Conservation (phyloP, 768 basidiomycete genomes). For the Lentinula lateritia region DNA sequence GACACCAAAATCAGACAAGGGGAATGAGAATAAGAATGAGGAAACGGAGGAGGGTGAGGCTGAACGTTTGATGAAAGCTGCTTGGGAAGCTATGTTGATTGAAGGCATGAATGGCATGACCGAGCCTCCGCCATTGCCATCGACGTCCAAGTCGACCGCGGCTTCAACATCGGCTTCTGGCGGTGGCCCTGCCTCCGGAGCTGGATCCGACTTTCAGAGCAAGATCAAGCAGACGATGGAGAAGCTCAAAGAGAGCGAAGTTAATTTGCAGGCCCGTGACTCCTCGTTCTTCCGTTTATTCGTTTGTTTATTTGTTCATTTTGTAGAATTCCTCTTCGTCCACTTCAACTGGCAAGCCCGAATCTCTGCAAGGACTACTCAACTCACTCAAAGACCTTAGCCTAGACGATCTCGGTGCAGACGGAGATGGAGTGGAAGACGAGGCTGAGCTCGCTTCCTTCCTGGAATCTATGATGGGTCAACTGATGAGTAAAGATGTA, state of each 20-base stretch:
- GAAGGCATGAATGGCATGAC: constrained; percentile 49
- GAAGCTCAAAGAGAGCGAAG: constrained; percentile 66
- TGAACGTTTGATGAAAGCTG: constrained; percentile 42
- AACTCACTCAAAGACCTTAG: constrained; percentile 37
- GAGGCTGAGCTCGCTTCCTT: constrained; percentile 58
- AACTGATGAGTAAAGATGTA: constrained; percentile 76
- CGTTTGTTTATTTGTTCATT: not conserved
- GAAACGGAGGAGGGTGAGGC: constrained; percentile 12
- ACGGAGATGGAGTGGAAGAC: constrained; percentile 28
- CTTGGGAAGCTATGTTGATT: constrained; percentile 70
- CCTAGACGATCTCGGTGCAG: constrained; percentile 24
- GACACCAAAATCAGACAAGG: constrained; percentile 18
- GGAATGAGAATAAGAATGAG: constrained; percentile 21
- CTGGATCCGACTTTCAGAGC: constrained; percentile 52
- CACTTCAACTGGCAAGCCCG: constrained; percentile 19
- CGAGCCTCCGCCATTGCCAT: constrained; percentile 10
- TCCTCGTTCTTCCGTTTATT: not conserved
- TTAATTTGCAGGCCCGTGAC: constrained; percentile 36
- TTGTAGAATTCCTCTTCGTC: constrained; percentile 2
- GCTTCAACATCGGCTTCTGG: constrained; percentile 8
- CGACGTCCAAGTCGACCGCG: constrained; percentile 1
- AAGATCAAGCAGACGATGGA: constrained; percentile 69
- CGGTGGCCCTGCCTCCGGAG: not conserved
- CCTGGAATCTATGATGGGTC: constrained; percentile 77
- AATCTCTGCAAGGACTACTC: constrained; percentile 49